A percentile compares a stretch with the other conserved stretches of the same genome.
phyloP scores from a whole-genome alignment of 1,139 yeast genomes.

The Debaryomyces nepalensis region DNA sequence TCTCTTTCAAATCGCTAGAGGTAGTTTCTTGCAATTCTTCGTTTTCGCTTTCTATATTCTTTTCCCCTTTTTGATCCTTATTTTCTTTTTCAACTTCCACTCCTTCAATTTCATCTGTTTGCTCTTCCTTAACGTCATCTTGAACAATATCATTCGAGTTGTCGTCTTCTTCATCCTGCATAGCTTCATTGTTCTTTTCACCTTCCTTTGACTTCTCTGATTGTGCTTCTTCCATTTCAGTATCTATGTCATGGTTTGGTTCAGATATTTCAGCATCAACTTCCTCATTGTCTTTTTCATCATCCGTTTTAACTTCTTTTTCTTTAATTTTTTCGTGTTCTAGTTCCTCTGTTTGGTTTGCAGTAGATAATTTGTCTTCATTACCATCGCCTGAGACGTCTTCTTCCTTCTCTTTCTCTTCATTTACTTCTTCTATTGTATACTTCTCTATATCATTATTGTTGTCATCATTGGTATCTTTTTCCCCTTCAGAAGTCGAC shows the following conservation, averaged over 20 bases:
- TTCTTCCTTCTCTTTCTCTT: slow-evolving; percentile 15
- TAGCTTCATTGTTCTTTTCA: no score
- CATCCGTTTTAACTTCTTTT: background rate
- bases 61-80: background rate
- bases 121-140: slow-evolving; percentile 9
- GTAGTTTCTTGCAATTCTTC: slow-evolving; percentile 10
- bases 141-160: slow-evolving; percentile 8
- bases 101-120: slow-evolving; percentile 15
- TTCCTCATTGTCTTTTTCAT: slow-evolving; percentile 8
- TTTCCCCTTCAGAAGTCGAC: background rate
- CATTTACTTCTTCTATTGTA: slow-evolving; percentile 11
- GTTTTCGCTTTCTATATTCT: slow-evolving; percentile 3
- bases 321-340: background rate
- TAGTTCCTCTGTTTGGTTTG: no score
- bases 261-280: slow-evolving; percentile 14
- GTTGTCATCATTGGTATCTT: slow-evolving; percentile 9
- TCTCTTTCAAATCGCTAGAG: slow-evolving; percentile 14
- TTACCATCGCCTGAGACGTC: slow-evolving; percentile 8
- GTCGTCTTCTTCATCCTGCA: slow-evolving; percentile 16
- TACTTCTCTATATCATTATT: slow-evolving; percentile 1
- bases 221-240: background rate
- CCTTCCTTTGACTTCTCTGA: no score
- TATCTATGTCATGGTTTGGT: slow-evolving; percentile 13
- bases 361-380: no score
- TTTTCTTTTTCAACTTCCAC: slow-evolving; percentile 12